These are phyloP conservation scores for Takashimella koratensis DNA, from an alignment of 1,284 basidiomycete species.

Conservation along the genomic window DNA sequence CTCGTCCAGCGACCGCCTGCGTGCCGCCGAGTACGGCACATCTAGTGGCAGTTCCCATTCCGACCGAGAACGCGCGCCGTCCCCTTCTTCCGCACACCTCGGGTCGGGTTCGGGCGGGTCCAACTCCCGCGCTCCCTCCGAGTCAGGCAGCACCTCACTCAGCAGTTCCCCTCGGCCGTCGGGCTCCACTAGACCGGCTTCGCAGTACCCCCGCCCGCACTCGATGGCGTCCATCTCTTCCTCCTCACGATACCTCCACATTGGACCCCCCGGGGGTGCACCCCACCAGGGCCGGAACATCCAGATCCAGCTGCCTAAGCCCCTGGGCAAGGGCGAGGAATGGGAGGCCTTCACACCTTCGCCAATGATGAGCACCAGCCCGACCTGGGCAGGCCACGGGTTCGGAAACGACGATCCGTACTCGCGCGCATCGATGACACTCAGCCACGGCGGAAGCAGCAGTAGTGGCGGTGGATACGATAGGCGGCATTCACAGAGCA, in stretches of 20 bases:
- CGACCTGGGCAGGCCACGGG: too few relatives aligned
- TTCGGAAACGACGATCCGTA: too few relatives aligned
- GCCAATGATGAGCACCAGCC: neutral
- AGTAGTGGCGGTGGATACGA: neutral
- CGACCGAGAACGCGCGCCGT: conserved; percentile 20
- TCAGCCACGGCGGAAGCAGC: neutral
- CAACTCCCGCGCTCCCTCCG: conserved; percentile 6
- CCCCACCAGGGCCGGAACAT: conserved; percentile 37
- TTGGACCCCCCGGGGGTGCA: conserved; percentile 28
- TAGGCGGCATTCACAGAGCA: neutral
- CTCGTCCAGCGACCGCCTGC: conserved; percentile 26
- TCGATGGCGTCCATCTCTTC: conserved; percentile 32
- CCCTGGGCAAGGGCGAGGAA: conserved; percentile 13
- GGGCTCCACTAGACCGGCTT: conserved; percentile 7
- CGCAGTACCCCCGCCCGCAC: conserved; percentile 15
- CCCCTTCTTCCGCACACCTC: conserved; percentile 12
- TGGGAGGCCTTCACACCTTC: neutral
- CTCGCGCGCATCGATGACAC: neutral
- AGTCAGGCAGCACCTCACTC: conserved; percentile 17
- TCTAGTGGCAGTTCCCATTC: conserved; percentile 7
- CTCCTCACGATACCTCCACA: conserved; percentile 18
- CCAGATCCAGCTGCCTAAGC: conserved; percentile 32
- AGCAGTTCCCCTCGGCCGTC: conserved; percentile 22
- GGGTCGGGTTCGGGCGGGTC: conserved; percentile 7
- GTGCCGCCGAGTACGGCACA: conserved; percentile 1